phyloP scores from a whole-genome alignment of 768 basidiomycete genomes.

The Amanita pseudoporphyria region DNA sequence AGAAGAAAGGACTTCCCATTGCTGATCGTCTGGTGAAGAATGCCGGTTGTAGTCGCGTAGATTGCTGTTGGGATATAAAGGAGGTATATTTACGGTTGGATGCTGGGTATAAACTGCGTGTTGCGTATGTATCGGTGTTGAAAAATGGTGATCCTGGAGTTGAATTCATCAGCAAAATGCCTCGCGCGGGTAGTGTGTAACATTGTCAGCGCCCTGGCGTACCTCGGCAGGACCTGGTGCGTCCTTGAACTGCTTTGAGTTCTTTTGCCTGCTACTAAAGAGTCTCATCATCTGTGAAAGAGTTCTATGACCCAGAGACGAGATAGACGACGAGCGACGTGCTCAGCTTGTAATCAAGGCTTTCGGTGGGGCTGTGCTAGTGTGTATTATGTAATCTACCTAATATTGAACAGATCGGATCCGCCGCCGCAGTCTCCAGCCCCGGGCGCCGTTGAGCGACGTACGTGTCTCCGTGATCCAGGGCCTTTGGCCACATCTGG shows the following conservation, averaged over 20 bases:
- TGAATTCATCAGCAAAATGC: too few species aligned
- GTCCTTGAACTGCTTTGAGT: slow-evolving; percentile 25
- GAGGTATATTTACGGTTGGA: slow-evolving; percentile 6
- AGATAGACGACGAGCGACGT: neutral
- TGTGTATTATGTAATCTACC: slow-evolving; percentile 7
- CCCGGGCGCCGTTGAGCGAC: too few species aligned
- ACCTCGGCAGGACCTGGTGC: slow-evolving; percentile 19
- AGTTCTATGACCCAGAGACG: slow-evolving; percentile 4
- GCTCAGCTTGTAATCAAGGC: neutral
- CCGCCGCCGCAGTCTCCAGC: slow-evolving; percentile 35
- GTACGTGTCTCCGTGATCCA: slow-evolving; percentile 66
- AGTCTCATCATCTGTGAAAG: slow-evolving; percentile 46
- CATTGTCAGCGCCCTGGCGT: slow-evolving; percentile 2
- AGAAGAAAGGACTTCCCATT: slow-evolving; percentile 34
- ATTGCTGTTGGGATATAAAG: slow-evolving; percentile 8
- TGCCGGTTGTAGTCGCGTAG: slow-evolving; percentile 14
- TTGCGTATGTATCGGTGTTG: slow-evolving; percentile 30
- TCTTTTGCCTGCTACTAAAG: slow-evolving; percentile 39
- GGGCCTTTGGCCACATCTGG: slow-evolving; percentile 57
- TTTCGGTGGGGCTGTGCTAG: slow-evolving; percentile 5
- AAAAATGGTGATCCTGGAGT: slow-evolving; percentile 15
- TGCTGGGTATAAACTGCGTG: slow-evolving; percentile 23
- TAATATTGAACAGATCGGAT: slow-evolving; percentile 20
- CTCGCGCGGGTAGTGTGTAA: too few species aligned
- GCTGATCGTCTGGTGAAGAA: slow-evolving; percentile 28